Evolutionary conservation across 768 basidiomycete genomes (phyloP).

Genomic region (Mycena rosella): DNA sequence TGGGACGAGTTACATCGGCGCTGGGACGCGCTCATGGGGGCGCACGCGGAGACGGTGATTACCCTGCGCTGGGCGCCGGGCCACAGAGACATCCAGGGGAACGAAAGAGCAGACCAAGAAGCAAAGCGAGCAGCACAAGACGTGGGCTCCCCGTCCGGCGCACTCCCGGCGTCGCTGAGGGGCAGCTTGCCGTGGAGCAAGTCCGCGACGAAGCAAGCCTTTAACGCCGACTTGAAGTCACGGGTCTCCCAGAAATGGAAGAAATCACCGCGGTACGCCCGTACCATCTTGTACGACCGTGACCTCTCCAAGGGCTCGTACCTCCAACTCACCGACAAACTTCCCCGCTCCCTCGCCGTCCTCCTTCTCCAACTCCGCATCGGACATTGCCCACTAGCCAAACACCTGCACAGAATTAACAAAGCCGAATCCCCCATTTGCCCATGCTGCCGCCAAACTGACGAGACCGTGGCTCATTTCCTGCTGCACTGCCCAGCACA

Average conservation of each 20-base stretch:
- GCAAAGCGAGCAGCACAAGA: slow-evolving; percentile 35
- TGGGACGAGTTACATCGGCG: no score
- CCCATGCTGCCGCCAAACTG: slow-evolving; percentile 3
- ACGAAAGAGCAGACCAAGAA: slow-evolving; percentile 36
- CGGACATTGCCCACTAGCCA: slow-evolving; percentile 44
- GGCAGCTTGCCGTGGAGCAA: neutral
- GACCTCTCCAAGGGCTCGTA: neutral
- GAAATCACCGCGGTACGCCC: slow-evolving; percentile 9
- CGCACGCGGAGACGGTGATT: neutral
- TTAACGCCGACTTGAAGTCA: slow-evolving; percentile 4
- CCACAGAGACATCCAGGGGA: slow-evolving; percentile 36
- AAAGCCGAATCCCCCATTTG: slow-evolving; percentile 34
- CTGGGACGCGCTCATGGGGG: neutral
- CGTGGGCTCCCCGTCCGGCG: neutral
- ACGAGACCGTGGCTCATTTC: no score
- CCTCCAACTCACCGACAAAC: neutral
- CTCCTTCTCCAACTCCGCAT: slow-evolving; percentile 48
- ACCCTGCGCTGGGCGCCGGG: slow-evolving; percentile 38
- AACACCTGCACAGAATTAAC: slow-evolving; percentile 42
- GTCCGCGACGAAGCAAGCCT: neutral
- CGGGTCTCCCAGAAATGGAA: neutral
- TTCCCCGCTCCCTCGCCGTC: neutral
- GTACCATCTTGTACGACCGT: slow-evolving; percentile 5
- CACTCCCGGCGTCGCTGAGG: neutral
- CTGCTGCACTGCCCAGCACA: no score